These are phyloP conservation scores for Mycena haematopus DNA, from an alignment of 768 basidiomycete genomes.

Conservation along the genomic window DNA sequence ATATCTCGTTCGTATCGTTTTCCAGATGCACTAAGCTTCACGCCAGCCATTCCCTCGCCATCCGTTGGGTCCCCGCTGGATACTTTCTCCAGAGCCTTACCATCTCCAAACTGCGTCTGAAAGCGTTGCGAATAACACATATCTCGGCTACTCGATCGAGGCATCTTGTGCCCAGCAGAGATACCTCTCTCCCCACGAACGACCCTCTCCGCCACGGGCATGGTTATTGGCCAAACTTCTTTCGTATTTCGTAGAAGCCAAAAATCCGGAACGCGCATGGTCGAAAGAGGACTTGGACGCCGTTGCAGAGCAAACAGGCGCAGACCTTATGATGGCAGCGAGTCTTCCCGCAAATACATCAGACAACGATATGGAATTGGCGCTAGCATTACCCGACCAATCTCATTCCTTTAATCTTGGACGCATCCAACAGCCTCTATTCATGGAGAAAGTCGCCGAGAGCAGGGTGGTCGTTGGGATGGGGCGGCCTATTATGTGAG, in stretches of 20 bases:
- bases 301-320: background rate
- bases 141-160: slow-evolving; percentile 26
- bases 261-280: background rate
- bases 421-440: background rate
- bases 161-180: background rate
- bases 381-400: background rate
- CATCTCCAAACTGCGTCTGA: background rate
- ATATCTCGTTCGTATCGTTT: background rate
- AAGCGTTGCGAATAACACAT: slow-evolving; percentile 14
- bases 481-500: slow-evolving; percentile 17
- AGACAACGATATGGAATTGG: background rate
- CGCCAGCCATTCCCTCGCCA: slow-evolving; percentile 18
- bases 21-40: background rate
- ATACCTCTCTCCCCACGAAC: background rate
- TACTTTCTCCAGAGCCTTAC: slow-evolving; percentile 22
- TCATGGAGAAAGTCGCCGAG: background rate
- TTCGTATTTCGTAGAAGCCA: background rate
- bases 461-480: slow-evolving; percentile 15
- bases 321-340: background rate
- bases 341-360: background rate
- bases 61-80: slow-evolving; percentile 22
- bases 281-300: background rate
- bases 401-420: background rate
- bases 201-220: slow-evolving; percentile 3
- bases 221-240: slow-evolving; percentile 24